Evolutionary conservation across 176 grass and related monocot species (phyloP).

Genomic region (Paspalum notatum): DNA sequence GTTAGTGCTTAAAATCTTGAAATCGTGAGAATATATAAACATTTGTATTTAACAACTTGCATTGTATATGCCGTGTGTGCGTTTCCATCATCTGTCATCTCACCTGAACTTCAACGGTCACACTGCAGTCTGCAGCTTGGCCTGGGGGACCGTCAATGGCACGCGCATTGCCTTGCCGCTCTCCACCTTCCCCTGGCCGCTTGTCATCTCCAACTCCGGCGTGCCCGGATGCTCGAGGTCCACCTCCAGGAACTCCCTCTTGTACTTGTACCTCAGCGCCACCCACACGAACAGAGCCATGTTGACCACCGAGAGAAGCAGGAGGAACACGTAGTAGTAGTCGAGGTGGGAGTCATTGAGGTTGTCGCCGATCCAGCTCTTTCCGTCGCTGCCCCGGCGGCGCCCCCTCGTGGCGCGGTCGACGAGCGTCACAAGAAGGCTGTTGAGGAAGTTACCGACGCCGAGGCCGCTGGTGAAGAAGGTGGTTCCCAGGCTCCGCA

Average conservation of each 20-base stretch:
- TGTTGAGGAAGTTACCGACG: conserved; percentile 76
- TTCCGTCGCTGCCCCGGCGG: neutral
- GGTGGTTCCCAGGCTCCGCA: conserved; percentile 75
- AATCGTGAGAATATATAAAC: too few species aligned
- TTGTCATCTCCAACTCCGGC: conserved; percentile 16
- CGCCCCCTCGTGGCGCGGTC: conserved; percentile 40
- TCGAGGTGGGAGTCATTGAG: conserved; percentile 73
- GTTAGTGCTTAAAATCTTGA: too few species aligned
- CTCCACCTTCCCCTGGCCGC: conserved; percentile 32
- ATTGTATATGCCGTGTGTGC: too few species aligned
- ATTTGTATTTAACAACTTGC: too few species aligned
- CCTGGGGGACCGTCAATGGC: neutral
- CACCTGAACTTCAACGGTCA: neutral
- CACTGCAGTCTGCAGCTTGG: neutral
- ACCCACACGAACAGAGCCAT: conserved; percentile 56
- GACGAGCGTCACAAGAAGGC: conserved; percentile 65
- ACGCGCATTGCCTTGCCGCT: conserved; percentile 28
- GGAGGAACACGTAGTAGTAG: conserved; percentile 72
- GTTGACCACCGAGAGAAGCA: conserved; percentile 56
- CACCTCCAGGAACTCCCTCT: conserved; percentile 47
- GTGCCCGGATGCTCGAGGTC: neutral
- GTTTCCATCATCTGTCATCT: too few species aligned
- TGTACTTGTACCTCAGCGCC: conserved; percentile 61
- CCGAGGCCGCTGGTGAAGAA: conserved; percentile 78
- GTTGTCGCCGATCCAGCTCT: conserved; percentile 80